Conservation (phyloP, 2,329 filamentous ascomycete species). For the Aspergillus aculeatinus region DNA sequence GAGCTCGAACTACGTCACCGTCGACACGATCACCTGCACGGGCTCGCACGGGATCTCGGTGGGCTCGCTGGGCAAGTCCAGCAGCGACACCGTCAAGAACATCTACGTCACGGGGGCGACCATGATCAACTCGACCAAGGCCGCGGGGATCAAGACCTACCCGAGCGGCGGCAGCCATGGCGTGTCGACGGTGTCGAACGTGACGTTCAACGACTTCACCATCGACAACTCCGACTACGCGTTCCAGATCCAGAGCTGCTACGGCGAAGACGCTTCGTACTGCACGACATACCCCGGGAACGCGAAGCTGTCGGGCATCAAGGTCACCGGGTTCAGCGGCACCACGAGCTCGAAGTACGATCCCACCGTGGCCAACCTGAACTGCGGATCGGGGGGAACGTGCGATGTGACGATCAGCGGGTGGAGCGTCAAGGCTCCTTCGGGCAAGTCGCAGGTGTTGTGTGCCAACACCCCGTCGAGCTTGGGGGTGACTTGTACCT, state of each 20-base stretch:
- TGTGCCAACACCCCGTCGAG: slow-evolving; percentile 36
- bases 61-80: slow-evolving; percentile 45
- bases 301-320: slow-evolving; percentile 36
- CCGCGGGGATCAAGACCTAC: slow-evolving; percentile 50
- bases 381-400: slow-evolving; percentile 40
- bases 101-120: slow-evolving; percentile 42
- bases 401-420: slow-evolving; percentile 38
- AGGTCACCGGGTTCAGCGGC: slow-evolving; percentile 41
- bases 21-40: slow-evolving; percentile 45
- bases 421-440: slow-evolving; percentile 37
- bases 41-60: slow-evolving; percentile 52
- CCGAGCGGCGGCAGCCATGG: slow-evolving; percentile 40
- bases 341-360: slow-evolving; percentile 41
- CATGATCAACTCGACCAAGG: slow-evolving; percentile 47
- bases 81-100: slow-evolving; percentile 46
- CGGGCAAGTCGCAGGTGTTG: slow-evolving; percentile 33
- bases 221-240: slow-evolving; percentile 45
- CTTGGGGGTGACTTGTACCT: slow-evolving; percentile 34
- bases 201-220: slow-evolving; percentile 42
- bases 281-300: slow-evolving; percentile 38
- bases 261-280: slow-evolving; percentile 37
- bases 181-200: slow-evolving; percentile 42
- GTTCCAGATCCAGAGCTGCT: slow-evolving; percentile 50
- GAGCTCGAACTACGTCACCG: slow-evolving; percentile 41
- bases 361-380: slow-evolving; percentile 36